Evolutionary conservation across 2,329 filamentous ascomycete species (phyloP), one percentile per base, ranked within the genome.

Genomic region (Westerdykella sp.): DNA sequence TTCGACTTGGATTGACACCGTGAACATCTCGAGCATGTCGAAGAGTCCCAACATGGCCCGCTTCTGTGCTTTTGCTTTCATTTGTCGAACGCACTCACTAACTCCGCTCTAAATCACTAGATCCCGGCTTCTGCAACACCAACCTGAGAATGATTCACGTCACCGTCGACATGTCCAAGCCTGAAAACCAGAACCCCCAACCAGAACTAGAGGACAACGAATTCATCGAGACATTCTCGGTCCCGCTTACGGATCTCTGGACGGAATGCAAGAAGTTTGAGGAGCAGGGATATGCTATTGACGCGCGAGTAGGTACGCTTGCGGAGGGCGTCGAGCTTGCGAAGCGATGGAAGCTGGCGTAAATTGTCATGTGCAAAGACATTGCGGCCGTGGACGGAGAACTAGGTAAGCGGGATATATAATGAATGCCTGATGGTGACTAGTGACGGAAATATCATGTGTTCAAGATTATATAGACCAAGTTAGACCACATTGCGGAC

Each of bases 281-380:
- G 59, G 69, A 70, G 2, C 72, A 87, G 50, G 87, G 87, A 0
- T 89, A 79, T 64, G 86, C 84, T 1, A 86, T 93, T 52, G 87
- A 93, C 65, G 85, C 85, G 5, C 74, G 86, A 32, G 82, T 91
- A 2, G 86, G 83, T 1, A 87, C 84, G 5, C 67, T 91, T 37
- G 87, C 86, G 0, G 85, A 91, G 64, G 86, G 86, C 0, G 81
- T 91, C 46, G 81, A 90, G 59, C 69, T 87, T 49, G 83, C 83
- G 15, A 84, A 80, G 69, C 47, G 62, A 38, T 71, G 64, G 63
- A 69, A 59, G 43, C 44, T 70, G 30, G 34, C 21, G 9, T 47
- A 34, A 38, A 28, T 4, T 4, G n/a, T 12, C 10, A 35, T 15
- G 9, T 18, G 12, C 9, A 35, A 35, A 28, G 25, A 30, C 10